phyloP scores from a whole-genome alignment of 2,329 filamentous ascomycete species.

The Epichloe typhina region DNA sequence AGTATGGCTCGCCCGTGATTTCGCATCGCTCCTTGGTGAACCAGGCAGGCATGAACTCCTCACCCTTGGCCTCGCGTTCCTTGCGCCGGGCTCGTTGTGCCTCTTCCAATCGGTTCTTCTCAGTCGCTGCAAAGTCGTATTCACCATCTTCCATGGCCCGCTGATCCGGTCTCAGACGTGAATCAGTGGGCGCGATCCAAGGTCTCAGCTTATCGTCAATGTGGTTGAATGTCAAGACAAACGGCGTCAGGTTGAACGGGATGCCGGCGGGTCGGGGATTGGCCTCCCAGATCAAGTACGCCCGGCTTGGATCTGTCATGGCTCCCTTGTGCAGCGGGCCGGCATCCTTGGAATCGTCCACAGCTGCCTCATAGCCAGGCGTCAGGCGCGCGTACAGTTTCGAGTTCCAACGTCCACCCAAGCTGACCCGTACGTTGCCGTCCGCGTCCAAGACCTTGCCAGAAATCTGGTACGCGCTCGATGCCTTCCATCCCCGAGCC shows the following conservation, averaged over 20 bases:
- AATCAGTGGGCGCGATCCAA: conserved; percentile 82
- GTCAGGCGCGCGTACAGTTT: conserved; percentile 90
- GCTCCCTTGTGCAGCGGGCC: conserved; percentile 32
- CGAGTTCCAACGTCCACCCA: conserved; percentile 94
- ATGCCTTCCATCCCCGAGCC: conserved; percentile 87
- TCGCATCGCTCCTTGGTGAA: conserved; percentile 62
- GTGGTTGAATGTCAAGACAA: conserved; percentile 88
- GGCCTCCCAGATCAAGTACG: conserved; percentile 87
- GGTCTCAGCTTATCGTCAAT: conserved; percentile 68
- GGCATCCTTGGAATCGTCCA: conserved; percentile 40
- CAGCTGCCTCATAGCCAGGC: conserved; percentile 70
- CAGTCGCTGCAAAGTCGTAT: conserved; percentile 82
- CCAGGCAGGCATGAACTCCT: conserved; percentile 77
- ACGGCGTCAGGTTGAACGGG: conserved; percentile 94
- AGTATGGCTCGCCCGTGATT: conserved; percentile 77
- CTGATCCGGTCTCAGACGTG: conserved; percentile 84
- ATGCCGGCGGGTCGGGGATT: conserved; percentile 69
- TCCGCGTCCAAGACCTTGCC: conserved; percentile 72
- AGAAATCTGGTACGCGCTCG: conserved; percentile 75
- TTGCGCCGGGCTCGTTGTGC: conserved; percentile 69
- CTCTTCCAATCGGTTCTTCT: conserved; percentile 92
- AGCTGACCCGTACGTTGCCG: conserved; percentile 73
- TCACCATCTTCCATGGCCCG: conserved; percentile 97
- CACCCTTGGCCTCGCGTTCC: conserved; percentile 60
- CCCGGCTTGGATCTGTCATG: conserved; percentile 55